Conservation (phyloP, 1,139 yeast genomes). For the Suzukiozyma palmioleophila region DNA sequence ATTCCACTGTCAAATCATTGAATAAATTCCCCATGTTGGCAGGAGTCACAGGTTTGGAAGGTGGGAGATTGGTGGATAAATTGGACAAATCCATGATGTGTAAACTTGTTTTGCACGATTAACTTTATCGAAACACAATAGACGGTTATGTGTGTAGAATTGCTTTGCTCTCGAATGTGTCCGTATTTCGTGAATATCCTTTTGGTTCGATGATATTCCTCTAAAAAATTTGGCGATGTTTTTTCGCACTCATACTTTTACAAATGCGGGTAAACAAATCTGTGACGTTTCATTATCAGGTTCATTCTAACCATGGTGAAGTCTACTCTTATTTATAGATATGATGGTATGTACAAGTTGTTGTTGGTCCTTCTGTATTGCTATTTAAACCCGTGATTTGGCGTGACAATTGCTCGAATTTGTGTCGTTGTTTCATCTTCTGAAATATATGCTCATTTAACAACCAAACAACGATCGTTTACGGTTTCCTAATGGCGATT, state of each 20-base stretch:
- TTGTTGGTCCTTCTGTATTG: not conserved
- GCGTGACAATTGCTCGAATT: no score
- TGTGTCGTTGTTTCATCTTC: no score
- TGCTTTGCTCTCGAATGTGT: no score
- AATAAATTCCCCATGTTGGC: conserved; percentile 23
- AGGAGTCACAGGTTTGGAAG: conserved; percentile 42
- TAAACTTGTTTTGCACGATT: not conserved
- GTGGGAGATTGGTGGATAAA: conserved; percentile 47
- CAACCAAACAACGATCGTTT: no score
- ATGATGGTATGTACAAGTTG: conserved; percentile 54
- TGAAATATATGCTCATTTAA: no score
- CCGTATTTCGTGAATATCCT: not conserved
- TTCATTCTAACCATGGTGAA: conserved; percentile 47
- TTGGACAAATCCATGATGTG: conserved; percentile 54
- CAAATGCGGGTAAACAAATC: not conserved
- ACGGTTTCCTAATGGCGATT: no score
- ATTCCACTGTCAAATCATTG: conserved; percentile 35
- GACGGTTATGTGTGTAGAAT: no score
- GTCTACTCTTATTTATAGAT: conserved; percentile 67
- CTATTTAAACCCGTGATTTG: no score
- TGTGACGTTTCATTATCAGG: no score
- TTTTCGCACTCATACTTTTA: not conserved
- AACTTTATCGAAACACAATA: no score
- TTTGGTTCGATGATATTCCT: not conserved
- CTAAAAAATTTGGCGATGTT: conserved; percentile 1